Percentiles rank a stretch among this genome's conserved stretches.
phyloP scores from a whole-genome alignment of 176 grass and related monocot species.

The Oryza nivara region DNA sequence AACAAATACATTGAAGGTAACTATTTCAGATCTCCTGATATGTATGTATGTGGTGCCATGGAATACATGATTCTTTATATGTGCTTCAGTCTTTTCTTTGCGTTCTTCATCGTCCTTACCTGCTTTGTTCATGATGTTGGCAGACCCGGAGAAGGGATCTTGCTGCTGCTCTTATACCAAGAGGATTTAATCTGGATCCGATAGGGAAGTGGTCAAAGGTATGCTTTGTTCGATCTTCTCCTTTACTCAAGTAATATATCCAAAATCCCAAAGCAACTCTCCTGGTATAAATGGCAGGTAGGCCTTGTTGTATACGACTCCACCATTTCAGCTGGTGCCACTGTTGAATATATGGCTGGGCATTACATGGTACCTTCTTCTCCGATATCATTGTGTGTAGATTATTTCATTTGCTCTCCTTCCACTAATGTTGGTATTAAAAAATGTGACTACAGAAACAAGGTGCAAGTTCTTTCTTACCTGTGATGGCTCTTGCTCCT shows the following conservation, averaged over 20 bases:
- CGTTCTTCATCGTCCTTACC: constrained; percentile 3
- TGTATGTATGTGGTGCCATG: constrained; percentile 7
- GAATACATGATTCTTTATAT: background rate
- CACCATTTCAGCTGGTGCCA: constrained; percentile 86
- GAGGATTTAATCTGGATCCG: constrained; percentile 97
- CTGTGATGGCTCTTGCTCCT: constrained; percentile 96
- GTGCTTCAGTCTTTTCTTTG: background rate
- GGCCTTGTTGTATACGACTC: constrained; percentile 98
- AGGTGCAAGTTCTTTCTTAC: constrained; percentile 97
- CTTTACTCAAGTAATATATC: background rate
- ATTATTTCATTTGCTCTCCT: constrained; percentile 2
- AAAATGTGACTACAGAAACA: constrained; percentile 72
- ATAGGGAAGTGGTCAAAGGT: constrained; percentile 99
- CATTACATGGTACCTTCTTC: constrained; percentile 82
- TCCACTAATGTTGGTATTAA: constrained; percentile 7
- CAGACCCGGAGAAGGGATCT: constrained; percentile 96
- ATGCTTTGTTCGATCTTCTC: constrained; percentile 20
- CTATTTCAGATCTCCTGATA: background rate
- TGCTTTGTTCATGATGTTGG: constrained; percentile 1
- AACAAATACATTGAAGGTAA: constrained; percentile 96
- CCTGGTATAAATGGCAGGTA: constrained; percentile 60
- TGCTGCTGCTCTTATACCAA: constrained; percentile 94
- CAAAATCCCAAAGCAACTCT: constrained; percentile 10
- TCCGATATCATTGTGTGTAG: constrained; percentile 2
- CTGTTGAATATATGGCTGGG: constrained; percentile 97